Evolutionary conservation across 2,329 filamentous ascomycete genomes (phyloP).

Genomic region (Sporothrix dimorphospora): DNA sequence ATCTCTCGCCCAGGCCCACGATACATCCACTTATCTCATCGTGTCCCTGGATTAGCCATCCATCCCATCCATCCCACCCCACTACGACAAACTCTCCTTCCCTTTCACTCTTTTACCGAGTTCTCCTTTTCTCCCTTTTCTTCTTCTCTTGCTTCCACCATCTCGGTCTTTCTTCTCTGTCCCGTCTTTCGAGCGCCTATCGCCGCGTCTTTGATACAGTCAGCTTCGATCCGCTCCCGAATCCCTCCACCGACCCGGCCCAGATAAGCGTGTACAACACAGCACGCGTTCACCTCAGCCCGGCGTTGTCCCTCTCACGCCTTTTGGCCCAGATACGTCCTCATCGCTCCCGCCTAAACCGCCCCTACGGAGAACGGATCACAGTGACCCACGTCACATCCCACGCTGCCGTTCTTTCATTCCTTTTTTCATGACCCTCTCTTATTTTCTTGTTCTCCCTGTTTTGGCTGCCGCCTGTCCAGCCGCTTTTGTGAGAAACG

Average conservation of each 20-base stretch:
- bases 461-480: conserved; percentile 13
- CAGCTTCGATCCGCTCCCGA: conserved; percentile 3
- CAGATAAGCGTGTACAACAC: conserved; percentile 13
- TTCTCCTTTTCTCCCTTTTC: not conserved
- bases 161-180: not conserved
- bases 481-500: conserved; percentile 17
- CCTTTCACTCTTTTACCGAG: not conserved
- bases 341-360: conserved; percentile 21
- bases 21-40: conserved; percentile 24
- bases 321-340: conserved; percentile 16
- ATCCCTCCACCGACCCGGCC: conserved; percentile 11
- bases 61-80: conserved; percentile 13
- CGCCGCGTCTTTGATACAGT: not conserved
- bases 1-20: conserved; percentile 18
- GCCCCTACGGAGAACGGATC: conserved; percentile 12
- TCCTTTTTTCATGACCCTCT: not conserved
- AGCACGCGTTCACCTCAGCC: conserved; percentile 15
- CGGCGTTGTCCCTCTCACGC: conserved; percentile 11
- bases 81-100: not conserved
- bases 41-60: conserved; percentile 24
- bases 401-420: not conserved
- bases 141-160: not conserved
- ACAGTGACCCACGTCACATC: conserved; percentile 20
- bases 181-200: not conserved
- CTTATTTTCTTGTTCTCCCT: not conserved